A percentile compares a stretch with the other conserved stretches of the same genome.
phyloP scores from a whole-genome alignment of 2,329 filamentous ascomycete species.

The Colletotrichum theobromicola region DNA sequence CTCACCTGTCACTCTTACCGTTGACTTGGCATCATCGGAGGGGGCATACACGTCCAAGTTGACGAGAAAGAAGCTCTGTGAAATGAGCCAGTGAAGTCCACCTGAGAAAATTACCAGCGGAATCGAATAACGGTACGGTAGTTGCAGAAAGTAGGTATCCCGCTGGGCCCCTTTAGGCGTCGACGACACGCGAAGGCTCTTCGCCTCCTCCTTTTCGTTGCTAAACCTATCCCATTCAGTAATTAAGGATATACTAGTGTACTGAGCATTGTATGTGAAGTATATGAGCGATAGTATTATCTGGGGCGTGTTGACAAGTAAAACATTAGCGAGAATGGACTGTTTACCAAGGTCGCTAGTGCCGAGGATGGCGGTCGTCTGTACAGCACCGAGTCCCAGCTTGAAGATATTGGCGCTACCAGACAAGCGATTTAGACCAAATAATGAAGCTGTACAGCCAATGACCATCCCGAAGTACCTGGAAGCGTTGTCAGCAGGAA shows the following conservation, averaged over 20 bases:
- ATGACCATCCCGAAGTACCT: too few relatives aligned
- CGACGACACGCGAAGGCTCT: not conserved
- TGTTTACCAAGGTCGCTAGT: too few relatives aligned
- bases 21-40: too few relatives aligned
- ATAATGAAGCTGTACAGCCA: too few relatives aligned
- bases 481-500: too few relatives aligned
- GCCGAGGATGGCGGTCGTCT: too few relatives aligned
- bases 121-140: slow-evolving; percentile 26
- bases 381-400: too few relatives aligned
- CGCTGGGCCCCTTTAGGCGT: slow-evolving; percentile 9
- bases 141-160: slow-evolving; percentile 25
- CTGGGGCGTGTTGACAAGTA: not conserved
- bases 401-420: too few relatives aligned
- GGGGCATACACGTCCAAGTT: not conserved
- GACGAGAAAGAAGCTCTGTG: not conserved
- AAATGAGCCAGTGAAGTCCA: slow-evolving; percentile 25
- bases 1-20: too few relatives aligned
- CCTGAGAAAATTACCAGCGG: slow-evolving; percentile 22
- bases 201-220: not conserved
- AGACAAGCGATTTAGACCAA: too few relatives aligned
- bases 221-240: not conserved
- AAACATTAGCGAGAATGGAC: too few relatives aligned
- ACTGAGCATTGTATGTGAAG: not conserved
- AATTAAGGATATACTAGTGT: not conserved
- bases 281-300: not conserved